Conservation (phyloP, 148 eudicot genomes). For the Dysphania ambrosioides region DNA sequence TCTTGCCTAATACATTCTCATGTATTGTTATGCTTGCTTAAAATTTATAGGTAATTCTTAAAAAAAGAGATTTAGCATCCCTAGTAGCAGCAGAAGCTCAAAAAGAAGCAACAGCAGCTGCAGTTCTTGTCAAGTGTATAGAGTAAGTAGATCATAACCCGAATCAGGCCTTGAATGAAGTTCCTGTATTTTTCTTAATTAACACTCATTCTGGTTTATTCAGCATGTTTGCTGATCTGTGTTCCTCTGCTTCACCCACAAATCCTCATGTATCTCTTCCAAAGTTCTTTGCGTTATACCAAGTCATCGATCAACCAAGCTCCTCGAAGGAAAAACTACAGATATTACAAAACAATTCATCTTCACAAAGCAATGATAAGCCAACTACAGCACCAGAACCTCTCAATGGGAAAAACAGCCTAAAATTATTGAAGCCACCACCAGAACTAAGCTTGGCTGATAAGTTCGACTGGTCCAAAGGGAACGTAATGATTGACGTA, state of each 20-base stretch:
- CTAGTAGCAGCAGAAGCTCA: constrained; percentile 83
- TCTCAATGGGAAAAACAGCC: constrained; percentile 29
- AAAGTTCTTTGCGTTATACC: constrained; percentile 71
- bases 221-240: constrained; percentile 81
- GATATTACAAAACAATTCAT: constrained; percentile 28
- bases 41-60: constrained; percentile 50
- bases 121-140: constrained; percentile 65
- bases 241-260: constrained; percentile 65
- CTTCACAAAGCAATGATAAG: constrained; percentile 35
- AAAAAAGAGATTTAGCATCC: constrained; percentile 67
- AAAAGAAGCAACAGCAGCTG: constrained; percentile 68
- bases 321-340: constrained; percentile 39
- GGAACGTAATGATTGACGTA: constrained; percentile 46
- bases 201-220: constrained; percentile 16
- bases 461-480: constrained; percentile 74
- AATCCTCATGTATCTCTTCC: constrained; percentile 56
- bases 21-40: not conserved
- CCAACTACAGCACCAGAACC: constrained; percentile 24
- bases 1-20: not conserved
- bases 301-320: constrained; percentile 52
- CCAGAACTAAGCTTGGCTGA: constrained; percentile 41
- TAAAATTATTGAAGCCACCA: constrained; percentile 31
- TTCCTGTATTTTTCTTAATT: too few species aligned
- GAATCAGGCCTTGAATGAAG: not conserved
- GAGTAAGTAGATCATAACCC: constrained; percentile 43